These are phyloP conservation scores for Vitis hybrid DNA, from an alignment of 177 flowering plant species.

Conservation along the genomic window DNA sequence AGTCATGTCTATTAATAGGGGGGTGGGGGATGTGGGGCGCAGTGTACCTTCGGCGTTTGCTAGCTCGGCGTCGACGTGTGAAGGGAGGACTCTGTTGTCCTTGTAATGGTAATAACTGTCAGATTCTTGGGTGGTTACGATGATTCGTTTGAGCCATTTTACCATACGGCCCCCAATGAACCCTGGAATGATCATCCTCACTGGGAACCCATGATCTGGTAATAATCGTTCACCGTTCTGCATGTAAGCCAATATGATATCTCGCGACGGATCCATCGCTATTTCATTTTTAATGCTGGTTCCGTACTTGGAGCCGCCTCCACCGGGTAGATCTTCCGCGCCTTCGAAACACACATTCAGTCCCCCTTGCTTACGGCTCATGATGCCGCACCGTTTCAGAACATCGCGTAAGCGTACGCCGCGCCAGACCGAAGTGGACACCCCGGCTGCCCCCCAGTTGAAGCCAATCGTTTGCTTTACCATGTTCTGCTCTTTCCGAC, in stretches of 20 bases:
- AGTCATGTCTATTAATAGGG: no score
- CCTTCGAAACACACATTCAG: constrained; percentile 91
- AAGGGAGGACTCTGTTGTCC: constrained; percentile 86
- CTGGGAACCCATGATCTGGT: constrained; percentile 95
- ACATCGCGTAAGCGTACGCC: constrained; percentile 67
- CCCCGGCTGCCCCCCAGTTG: constrained; percentile 91
- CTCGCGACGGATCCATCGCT: constrained; percentile 86
- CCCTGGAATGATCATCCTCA: constrained; percentile 88
- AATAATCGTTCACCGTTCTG: constrained; percentile 76
- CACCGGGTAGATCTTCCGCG: constrained; percentile 86
- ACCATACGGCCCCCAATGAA: constrained; percentile 98
- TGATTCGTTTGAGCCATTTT: constrained; percentile 82
- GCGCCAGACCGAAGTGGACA: constrained; percentile 90
- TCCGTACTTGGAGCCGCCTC: constrained; percentile 94
- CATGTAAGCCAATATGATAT: constrained; percentile 85
- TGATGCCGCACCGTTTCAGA: constrained; percentile 68
- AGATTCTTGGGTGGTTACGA: constrained; percentile 68
- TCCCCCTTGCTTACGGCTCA: constrained; percentile 50
- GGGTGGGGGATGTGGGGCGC: neutral
- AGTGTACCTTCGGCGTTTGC: constrained; percentile 83
- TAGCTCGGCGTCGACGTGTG: constrained; percentile 89
- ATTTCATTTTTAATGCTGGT: constrained; percentile 63
- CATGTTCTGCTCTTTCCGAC: constrained; percentile 95
- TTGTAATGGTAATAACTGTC: constrained; percentile 72
- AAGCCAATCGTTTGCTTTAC: constrained; percentile 82